phyloP scores from a whole-genome alignment of 768 basidiomycete genomes.

The Daedaleopsis sinensis region DNA sequence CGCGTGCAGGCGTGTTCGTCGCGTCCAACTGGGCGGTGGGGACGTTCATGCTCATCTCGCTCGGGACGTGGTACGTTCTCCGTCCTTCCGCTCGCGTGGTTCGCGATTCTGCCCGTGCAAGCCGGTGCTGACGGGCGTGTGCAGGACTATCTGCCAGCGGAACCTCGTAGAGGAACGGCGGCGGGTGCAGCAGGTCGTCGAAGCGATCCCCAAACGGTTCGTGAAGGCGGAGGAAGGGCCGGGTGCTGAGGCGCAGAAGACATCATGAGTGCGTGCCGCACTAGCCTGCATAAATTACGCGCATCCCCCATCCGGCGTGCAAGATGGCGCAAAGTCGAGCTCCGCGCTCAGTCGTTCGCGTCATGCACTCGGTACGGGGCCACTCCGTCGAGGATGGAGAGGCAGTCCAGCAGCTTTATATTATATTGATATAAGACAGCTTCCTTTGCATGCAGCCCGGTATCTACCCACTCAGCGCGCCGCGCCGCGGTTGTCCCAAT shows the following conservation, averaged over 20 bases:
- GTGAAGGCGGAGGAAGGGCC: constrained; percentile 43
- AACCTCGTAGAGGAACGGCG: constrained; percentile 56
- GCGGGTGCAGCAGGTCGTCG: constrained; percentile 58
- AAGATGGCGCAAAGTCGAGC: background rate
- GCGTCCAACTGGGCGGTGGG: constrained; percentile 83
- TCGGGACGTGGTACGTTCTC: constrained; percentile 66
- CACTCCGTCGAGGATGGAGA: no score
- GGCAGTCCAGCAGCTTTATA: background rate
- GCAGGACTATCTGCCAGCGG: constrained; percentile 67
- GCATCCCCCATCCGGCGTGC: background rate
- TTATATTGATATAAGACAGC: background rate
- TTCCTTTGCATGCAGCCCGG: background rate
- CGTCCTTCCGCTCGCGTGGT: constrained; percentile 24
- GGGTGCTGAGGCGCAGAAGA: constrained; percentile 2
- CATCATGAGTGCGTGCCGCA: constrained; percentile 1
- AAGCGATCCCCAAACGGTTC: constrained; percentile 60
- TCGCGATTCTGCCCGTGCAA: background rate
- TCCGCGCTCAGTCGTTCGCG: no score
- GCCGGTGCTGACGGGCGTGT: background rate
- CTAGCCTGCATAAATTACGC: background rate
- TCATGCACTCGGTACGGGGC: no score
- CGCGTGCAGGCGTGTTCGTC: constrained; percentile 54
- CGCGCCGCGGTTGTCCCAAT: background rate
- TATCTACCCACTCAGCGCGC: background rate
- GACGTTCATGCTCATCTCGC: constrained; percentile 67